These are phyloP conservation scores for Lycium ferocissimum DNA, from an alignment of 257 asterid species.

Conservation along the genomic window DNA sequence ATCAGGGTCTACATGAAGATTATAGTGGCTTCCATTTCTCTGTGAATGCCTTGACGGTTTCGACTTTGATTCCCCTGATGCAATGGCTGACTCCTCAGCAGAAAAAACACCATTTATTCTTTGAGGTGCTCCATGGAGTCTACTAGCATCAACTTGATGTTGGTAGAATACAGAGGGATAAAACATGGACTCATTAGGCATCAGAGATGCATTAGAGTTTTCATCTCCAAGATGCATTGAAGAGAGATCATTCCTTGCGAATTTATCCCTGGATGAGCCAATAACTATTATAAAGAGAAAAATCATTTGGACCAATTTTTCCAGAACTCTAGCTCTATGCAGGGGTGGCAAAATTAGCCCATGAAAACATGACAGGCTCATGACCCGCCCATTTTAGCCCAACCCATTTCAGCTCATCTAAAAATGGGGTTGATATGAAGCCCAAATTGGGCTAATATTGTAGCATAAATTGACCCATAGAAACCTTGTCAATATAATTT, in stretches of 20 bases:
- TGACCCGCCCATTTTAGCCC: no score
- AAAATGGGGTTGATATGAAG: no score
- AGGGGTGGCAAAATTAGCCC: no score
- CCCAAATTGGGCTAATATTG: no score
- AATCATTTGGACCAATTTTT: neutral
- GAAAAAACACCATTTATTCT: slow-evolving; percentile 43
- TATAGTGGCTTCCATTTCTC: slow-evolving; percentile 47
- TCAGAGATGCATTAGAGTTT: slow-evolving; percentile 48
- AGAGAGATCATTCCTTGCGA: slow-evolving; percentile 50
- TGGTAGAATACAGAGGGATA: slow-evolving; percentile 71
- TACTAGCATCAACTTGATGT: slow-evolving; percentile 67
- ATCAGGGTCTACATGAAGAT: slow-evolving; percentile 34
- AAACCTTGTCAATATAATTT: no score
- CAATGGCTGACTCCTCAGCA: slow-evolving; percentile 41
- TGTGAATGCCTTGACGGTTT: slow-evolving; percentile 49
- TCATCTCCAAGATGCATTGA: slow-evolving; percentile 50
- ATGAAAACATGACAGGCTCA: no score
- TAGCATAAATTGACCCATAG: no score
- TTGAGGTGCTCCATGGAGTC: slow-evolving; percentile 59
- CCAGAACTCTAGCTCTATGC: neutral
- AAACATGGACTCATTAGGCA: slow-evolving; percentile 53
- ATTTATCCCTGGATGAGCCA: slow-evolving; percentile 63
- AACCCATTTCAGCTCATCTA: no score
- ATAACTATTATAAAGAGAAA: slow-evolving; percentile 27
- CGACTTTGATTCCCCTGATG: slow-evolving; percentile 43